Evolutionary conservation across 176 grass and related monocot species (phyloP), one percentile per base, ranked within the genome.

Genomic region (Lolium perenne): DNA sequence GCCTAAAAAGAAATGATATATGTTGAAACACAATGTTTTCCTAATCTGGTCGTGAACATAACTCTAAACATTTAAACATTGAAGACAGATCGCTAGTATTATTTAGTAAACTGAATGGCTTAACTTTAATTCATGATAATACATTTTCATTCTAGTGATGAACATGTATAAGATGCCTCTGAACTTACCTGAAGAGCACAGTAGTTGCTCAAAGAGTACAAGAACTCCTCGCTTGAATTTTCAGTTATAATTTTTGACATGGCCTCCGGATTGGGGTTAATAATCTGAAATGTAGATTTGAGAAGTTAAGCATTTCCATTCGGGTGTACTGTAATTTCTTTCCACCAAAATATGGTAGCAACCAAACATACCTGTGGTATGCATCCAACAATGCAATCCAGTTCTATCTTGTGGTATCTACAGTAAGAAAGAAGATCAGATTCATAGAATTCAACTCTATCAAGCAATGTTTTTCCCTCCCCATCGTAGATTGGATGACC

Each of bases 221-320:
- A 94, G 76, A 98, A 98, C 56, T 92, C 88, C 78, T 98, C 96
- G 11, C 93, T 95, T 82, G 93, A 92, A 80, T 92, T 95, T 82
- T 95, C 96, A 26, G 91, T 89, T 56, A 98, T 83, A 73, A 98
- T 89, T 50, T 98, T 98, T 76, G 93, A 98, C 96, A 98, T 98
- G 12, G 88, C 90, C 74, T 95, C 92, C 82, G 96, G 93, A 87
- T 95, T 98, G 71, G 96, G 96, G 71, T 98, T 98, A 62, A 98
- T 86, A 89, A 98, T 95, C 96, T 98, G 87, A 74, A 86, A 91
- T 43, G 23, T 20, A 69, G 38, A 58, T 50, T 63, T 17, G 50
- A 66, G 41, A 79, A 57, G 43, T 29, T 41, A 74, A 74, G 62
- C 2, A 25, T 2, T 78, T 82, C 71, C 48, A 8, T 35, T 20